Conservation (phyloP, 2,329 filamentous ascomycete genomes). For the Aspergillus clavatus region DNA sequence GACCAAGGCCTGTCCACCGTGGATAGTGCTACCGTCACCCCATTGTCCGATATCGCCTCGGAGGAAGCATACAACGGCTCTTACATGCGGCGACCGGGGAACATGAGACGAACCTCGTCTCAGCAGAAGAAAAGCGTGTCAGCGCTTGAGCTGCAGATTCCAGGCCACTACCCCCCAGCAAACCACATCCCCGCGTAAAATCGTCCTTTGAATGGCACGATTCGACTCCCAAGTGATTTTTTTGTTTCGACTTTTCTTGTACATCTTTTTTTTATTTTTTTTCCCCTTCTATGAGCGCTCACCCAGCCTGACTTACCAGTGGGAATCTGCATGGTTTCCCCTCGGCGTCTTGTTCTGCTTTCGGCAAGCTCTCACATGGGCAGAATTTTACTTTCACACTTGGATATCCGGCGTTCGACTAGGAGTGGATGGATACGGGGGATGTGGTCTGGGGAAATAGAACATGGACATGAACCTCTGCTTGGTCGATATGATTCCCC, state of each 20-base stretch:
- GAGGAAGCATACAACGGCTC: background rate
- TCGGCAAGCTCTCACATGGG: no score
- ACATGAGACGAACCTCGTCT: conserved; percentile 11
- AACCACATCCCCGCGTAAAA: conserved; percentile 27
- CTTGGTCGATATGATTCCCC: background rate
- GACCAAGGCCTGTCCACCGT: background rate
- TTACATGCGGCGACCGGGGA: conserved; percentile 9
- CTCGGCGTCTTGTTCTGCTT: no score
- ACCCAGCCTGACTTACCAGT: no score
- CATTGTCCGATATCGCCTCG: background rate
- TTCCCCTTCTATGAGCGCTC: no score
- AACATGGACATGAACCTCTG: no score
- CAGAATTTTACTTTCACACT: no score
- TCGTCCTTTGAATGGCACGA: background rate
- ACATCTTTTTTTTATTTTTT: background rate
- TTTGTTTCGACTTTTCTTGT: background rate
- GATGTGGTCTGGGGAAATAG: no score
- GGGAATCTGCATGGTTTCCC: background rate
- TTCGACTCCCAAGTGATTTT: background rate
- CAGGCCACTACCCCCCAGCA: conserved; percentile 31
- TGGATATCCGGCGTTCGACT: no score
- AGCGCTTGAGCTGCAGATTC: conserved; percentile 33
- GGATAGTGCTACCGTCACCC: background rate
- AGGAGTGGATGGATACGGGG: no score
- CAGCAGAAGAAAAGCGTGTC: conserved; percentile 26